A percentile compares a stretch with the other conserved stretches of the same genome.
Evolutionary conservation across 306 rosid genomes (phyloP).

Genomic region (Parietaria judaica): DNA sequence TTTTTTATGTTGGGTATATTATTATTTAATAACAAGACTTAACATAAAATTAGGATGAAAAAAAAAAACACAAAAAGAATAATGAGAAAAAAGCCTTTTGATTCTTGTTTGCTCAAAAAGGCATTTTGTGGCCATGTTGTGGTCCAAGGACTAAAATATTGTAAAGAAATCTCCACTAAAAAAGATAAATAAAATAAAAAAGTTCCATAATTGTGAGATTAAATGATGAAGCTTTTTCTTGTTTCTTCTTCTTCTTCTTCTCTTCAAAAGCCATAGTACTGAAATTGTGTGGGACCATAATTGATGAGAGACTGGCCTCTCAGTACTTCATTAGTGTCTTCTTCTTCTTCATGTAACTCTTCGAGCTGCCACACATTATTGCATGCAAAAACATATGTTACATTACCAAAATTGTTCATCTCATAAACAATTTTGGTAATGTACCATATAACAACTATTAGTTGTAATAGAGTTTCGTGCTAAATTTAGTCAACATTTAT

Average conservation of each 20-base stretch:
- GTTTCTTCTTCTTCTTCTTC: conserved; percentile 4
- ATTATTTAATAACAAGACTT: conserved; percentile 2
- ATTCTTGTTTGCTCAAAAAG: conserved; percentile 25
- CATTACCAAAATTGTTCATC: too few species aligned
- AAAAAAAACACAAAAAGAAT: neutral
- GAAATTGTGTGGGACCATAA: conserved; percentile 38
- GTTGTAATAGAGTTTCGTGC: too few species aligned
- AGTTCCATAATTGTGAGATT: conserved; percentile 4
- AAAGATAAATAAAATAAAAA: conserved; percentile 1
- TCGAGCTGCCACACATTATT: conserved; percentile 34
- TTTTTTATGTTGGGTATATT: conserved; percentile 8
- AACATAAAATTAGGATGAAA: neutral
- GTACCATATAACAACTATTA: too few species aligned
- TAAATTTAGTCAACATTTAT: too few species aligned
- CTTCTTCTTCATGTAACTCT: conserved; percentile 48
- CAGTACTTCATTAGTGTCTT: conserved; percentile 28
- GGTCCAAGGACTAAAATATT: conserved; percentile 15
- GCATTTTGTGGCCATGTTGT: conserved; percentile 16
- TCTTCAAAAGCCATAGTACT: conserved; percentile 45
- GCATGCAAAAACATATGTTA: neutral
- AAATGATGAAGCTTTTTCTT: conserved; percentile 1
- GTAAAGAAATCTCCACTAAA: conserved; percentile 10
- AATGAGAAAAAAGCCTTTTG: neutral
- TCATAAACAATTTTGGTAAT: too few species aligned
- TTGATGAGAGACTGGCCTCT: conserved; percentile 31